phyloP scores from a whole-genome alignment of 306 rosid species.

The Lathyrus aphaca region DNA sequence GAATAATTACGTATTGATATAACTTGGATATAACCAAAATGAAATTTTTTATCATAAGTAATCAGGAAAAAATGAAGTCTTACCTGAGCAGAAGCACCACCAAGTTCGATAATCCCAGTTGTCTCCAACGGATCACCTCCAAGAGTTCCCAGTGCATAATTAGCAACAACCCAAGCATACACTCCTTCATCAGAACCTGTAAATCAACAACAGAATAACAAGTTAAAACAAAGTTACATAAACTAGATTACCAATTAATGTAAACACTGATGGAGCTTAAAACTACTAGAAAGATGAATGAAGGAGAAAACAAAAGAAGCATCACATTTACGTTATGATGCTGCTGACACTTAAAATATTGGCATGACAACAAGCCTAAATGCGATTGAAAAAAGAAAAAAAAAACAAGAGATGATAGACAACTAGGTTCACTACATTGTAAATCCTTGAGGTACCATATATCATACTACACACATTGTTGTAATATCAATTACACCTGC shows the following conservation, averaged over 20 bases:
- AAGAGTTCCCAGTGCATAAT: slow-evolving; percentile 85
- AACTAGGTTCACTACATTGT: not conserved
- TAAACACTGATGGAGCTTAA: slow-evolving; percentile 4
- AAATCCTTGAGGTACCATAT: not conserved
- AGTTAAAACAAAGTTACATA: not conserved
- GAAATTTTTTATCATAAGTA: slow-evolving; percentile 4
- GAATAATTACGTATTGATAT: not conserved
- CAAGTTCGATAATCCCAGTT: slow-evolving; percentile 88
- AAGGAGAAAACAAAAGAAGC: slow-evolving; percentile 22
- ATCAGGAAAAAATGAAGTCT: slow-evolving; percentile 22
- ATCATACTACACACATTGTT: not conserved
- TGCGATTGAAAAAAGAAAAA: not conserved
- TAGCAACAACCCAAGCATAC: slow-evolving; percentile 94
- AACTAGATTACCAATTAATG: not conserved
- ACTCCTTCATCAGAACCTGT: slow-evolving; percentile 91
- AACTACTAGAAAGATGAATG: not conserved
- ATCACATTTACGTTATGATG: not conserved
- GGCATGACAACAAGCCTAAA: slow-evolving; percentile 23
- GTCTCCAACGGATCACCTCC: slow-evolving; percentile 82
- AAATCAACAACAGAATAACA: slow-evolving; percentile 35
- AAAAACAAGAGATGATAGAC: not conserved
- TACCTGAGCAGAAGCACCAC: slow-evolving; percentile 97
- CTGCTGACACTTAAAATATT: slow-evolving; percentile 9
- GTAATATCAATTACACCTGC: slow-evolving; percentile 4
- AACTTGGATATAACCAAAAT: not conserved